These are phyloP conservation scores for Xanthoceras sorbifolium DNA, from an alignment of 345 rosid genomes.

Conservation along the genomic window DNA sequence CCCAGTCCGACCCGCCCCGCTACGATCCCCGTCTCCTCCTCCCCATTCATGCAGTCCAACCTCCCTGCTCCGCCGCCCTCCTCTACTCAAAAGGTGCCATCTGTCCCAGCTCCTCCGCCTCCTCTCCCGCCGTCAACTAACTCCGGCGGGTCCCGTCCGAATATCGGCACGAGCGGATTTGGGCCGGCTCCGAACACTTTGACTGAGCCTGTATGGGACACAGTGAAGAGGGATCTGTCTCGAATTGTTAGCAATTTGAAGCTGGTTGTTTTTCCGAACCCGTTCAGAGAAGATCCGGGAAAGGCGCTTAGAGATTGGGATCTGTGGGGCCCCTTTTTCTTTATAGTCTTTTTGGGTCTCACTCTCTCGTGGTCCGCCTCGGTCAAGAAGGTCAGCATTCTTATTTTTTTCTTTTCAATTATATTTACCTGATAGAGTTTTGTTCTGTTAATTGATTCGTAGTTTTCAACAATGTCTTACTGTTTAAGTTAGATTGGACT, in stretches of 20 bases:
- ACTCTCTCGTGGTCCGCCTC: slow-evolving; percentile 89
- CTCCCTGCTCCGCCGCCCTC: slow-evolving; percentile 55
- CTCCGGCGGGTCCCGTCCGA: slow-evolving; percentile 9
- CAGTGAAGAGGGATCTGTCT: slow-evolving; percentile 94
- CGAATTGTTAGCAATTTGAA: slow-evolving; percentile 93
- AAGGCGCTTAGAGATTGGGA: slow-evolving; percentile 99
- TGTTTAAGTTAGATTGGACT: not conserved
- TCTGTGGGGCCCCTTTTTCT: slow-evolving; percentile 98
- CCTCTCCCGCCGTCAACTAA: slow-evolving; percentile 21
- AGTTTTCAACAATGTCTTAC: not conserved
- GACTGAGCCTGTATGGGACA: slow-evolving; percentile 98
- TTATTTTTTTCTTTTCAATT: not conserved
- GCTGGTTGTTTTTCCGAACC: slow-evolving; percentile 96
- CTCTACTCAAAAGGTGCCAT: slow-evolving; percentile 39
- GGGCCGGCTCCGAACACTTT: slow-evolving; percentile 83
- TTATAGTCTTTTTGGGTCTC: slow-evolving; percentile 89
- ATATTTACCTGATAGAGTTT: not conserved
- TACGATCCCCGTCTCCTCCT: slow-evolving; percentile 72
- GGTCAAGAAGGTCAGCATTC: slow-evolving; percentile 56
- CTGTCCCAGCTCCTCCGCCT: slow-evolving; percentile 50
- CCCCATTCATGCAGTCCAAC: slow-evolving; percentile 66
- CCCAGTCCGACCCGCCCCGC: slow-evolving; percentile 77
- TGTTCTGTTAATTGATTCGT: not conserved
- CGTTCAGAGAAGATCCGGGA: slow-evolving; percentile 91
- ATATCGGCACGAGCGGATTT: slow-evolving; percentile 48